These are phyloP conservation scores for Recurvomyces mirabilis DNA, from an alignment of 495 filamentous ascomycete genomes.

Conservation along the genomic window DNA sequence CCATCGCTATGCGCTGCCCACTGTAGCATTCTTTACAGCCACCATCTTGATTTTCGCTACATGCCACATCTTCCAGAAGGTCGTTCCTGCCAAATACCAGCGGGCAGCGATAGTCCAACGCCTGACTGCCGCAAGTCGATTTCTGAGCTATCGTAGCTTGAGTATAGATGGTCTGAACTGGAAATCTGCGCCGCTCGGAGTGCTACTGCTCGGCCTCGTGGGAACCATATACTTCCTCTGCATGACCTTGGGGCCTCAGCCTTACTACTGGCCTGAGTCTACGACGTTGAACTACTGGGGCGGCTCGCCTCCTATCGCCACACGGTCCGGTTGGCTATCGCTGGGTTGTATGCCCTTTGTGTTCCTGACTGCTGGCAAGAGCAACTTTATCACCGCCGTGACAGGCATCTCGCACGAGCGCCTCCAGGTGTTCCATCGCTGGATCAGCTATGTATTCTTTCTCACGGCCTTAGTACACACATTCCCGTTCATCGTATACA, in stretches of 20 bases:
- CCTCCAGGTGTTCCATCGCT: conserved; percentile 26
- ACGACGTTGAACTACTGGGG: conserved; percentile 33
- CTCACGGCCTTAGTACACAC: conserved; percentile 25
- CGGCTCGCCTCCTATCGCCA: conserved; percentile 26
- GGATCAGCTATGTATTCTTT: conserved; percentile 22
- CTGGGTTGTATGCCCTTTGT: conserved; percentile 24
- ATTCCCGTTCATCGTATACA: conserved; percentile 33
- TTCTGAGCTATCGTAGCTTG: conserved; percentile 35
- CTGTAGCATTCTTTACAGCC: conserved; percentile 40
- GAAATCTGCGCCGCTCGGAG: conserved; percentile 36
- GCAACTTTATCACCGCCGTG: conserved; percentile 20
- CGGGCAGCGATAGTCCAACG: conserved; percentile 2
- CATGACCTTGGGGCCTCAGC: conserved; percentile 42
- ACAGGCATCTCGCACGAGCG: conserved; percentile 24
- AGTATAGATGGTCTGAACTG: conserved; percentile 28
- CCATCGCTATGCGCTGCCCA: conserved; percentile 39
- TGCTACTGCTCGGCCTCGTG: conserved; percentile 31
- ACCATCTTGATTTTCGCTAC: conserved; percentile 38
- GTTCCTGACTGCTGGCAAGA: conserved; percentile 22
- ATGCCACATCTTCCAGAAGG: conserved; percentile 23
- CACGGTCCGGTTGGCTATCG: conserved; percentile 22
- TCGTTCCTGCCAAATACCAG: not conserved
- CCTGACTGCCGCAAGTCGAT: conserved; percentile 25
- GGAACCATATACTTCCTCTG: conserved; percentile 39
- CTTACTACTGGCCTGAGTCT: conserved; percentile 48